Evolutionary conservation across 2,329 filamentous ascomycete genomes (phyloP).

Genomic region (Dothistroma pini): DNA sequence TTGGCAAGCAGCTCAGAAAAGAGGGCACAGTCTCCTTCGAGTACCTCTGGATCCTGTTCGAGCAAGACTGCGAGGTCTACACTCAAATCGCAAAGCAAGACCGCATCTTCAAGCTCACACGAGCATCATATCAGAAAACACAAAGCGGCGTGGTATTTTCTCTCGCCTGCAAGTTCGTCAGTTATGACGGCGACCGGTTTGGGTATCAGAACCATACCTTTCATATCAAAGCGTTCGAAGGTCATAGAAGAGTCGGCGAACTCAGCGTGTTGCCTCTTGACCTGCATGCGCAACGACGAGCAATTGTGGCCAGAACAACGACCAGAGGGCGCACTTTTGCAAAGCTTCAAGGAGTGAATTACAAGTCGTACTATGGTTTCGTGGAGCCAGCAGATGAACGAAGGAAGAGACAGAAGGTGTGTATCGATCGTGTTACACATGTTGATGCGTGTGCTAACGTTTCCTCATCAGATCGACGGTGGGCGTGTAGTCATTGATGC

Average conservation of each 20-base stretch:
- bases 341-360: slow-evolving; percentile 25
- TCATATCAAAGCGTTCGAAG: slow-evolving; percentile 20
- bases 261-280: slow-evolving; percentile 23
- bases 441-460: not conserved
- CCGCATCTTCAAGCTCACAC: slow-evolving; percentile 27
- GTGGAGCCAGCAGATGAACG: slow-evolving; percentile 9
- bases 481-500: slow-evolving; percentile 15
- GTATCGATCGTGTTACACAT: not conserved
- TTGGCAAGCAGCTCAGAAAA: slow-evolving; percentile 23
- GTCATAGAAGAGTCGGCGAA: slow-evolving; percentile 18
- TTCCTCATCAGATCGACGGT: not conserved
- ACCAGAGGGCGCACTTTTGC: slow-evolving; percentile 24
- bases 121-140: slow-evolving; percentile 7
- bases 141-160: slow-evolving; percentile 4
- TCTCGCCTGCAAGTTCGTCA: slow-evolving; percentile 27
- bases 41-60: slow-evolving; percentile 6
- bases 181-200: slow-evolving; percentile 31
- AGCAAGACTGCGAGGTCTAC: slow-evolving; percentile 17
- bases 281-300: slow-evolving; percentile 17
- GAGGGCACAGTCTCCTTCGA: slow-evolving; percentile 1
- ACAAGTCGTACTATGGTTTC: slow-evolving; percentile 24
- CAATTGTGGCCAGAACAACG: slow-evolving; percentile 13
- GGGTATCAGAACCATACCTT: slow-evolving; percentile 18
- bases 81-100: slow-evolving; percentile 25
- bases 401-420: slow-evolving; percentile 10